phyloP scores from a whole-genome alignment of 2,329 filamentous ascomycete genomes.

The Claviceps pazoutovae region DNA sequence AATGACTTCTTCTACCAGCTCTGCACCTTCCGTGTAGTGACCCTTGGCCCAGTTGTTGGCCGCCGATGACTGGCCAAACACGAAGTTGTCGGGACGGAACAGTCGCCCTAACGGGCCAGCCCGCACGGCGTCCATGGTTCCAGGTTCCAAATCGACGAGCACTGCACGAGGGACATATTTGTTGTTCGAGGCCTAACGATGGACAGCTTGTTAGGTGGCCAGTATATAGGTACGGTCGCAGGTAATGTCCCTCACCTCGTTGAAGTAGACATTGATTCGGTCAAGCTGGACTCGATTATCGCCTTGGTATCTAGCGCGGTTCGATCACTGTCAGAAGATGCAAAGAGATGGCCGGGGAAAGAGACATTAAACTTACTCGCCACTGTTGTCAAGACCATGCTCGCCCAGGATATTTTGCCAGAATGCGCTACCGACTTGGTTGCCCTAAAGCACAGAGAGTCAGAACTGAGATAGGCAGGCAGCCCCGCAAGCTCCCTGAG shows the following conservation, averaged over 20 bases:
- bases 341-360: not conserved
- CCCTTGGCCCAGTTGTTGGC: slow-evolving; percentile 99
- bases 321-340: not conserved
- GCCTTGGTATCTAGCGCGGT: slow-evolving; percentile 59
- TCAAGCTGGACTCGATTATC: slow-evolving; percentile 96
- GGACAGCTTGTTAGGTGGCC: not conserved
- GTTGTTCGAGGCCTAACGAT: slow-evolving; percentile 68
- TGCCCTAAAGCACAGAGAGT: slow-evolving; percentile 52
- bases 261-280: slow-evolving; percentile 99
- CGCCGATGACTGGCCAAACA: slow-evolving; percentile 97
- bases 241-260: slow-evolving; percentile 36
- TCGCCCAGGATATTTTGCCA: slow-evolving; percentile 82
- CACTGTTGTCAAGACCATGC: slow-evolving; percentile 93
- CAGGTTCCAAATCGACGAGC: slow-evolving; percentile 96
- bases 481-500: too few relatives aligned
- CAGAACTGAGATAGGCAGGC: not conserved
- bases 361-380: slow-evolving; percentile 34
- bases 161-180: slow-evolving; percentile 99
- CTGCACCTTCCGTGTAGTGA: slow-evolving; percentile 98
- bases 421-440: slow-evolving; percentile 99
- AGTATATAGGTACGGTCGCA: not conserved
- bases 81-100: slow-evolving; percentile 99
- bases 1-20: slow-evolving; percentile 93
- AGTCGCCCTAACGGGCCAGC: slow-evolving; percentile 95
- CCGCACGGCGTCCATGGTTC: slow-evolving; percentile 98